A percentile compares a stretch with the other conserved stretches of the same genome.
These are phyloP conservation scores for Aureobasidium zeae DNA, from an alignment of 2,329 filamentous ascomycete genomes.

Conservation along the genomic window DNA sequence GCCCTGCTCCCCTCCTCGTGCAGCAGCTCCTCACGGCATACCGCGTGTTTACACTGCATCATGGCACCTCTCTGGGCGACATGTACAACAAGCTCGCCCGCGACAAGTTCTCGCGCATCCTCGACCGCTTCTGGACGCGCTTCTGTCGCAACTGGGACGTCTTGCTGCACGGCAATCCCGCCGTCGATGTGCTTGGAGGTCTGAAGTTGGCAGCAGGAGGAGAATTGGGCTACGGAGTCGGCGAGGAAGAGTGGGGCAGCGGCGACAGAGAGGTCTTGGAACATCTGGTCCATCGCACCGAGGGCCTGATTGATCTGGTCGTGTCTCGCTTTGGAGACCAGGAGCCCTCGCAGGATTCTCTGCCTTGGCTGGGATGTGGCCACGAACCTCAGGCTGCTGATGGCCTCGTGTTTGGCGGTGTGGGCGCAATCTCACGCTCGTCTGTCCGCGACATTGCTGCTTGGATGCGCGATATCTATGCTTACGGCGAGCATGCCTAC, in stretches of 20 bases:
- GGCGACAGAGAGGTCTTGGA: constrained; percentile 89
- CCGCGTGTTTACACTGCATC: constrained; percentile 76
- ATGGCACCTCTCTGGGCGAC: constrained; percentile 62
- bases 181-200: constrained; percentile 66
- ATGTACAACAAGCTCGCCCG: constrained; percentile 59
- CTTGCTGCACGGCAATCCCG: constrained; percentile 80
- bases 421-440: constrained; percentile 60
- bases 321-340: constrained; percentile 74
- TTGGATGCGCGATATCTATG: constrained; percentile 86
- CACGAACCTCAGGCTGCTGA: constrained; percentile 61
- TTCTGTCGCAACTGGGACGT: constrained; percentile 70
- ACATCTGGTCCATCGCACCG: constrained; percentile 67
- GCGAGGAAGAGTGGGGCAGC: constrained; percentile 90
- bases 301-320: constrained; percentile 78
- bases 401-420: constrained; percentile 77
- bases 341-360: constrained; percentile 2
- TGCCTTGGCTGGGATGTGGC: constrained; percentile 66
- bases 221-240: constrained; percentile 86
- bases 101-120: constrained; percentile 58
- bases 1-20: constrained; percentile 66
- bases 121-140: constrained; percentile 73
- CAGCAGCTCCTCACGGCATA: constrained; percentile 78
- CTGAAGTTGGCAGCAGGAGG: constrained; percentile 84
- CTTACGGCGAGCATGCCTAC: constrained; percentile 74
- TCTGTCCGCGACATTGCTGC: constrained; percentile 65